These are phyloP conservation scores for Thalassia testudinum DNA, from an alignment of 116 monocot genomes.

Conservation along the genomic window DNA sequence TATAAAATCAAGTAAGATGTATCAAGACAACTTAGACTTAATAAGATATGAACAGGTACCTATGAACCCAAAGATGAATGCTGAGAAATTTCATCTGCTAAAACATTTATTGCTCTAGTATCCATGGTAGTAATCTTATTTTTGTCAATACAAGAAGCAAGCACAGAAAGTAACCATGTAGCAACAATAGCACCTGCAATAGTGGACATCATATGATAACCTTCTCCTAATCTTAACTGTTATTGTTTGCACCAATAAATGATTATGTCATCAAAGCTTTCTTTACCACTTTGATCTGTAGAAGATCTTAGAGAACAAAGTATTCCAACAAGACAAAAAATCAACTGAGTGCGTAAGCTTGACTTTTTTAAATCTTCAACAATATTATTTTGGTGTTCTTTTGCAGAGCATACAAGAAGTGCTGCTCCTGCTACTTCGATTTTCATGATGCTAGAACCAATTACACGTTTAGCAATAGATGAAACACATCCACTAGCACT, in stretches of 20 bases:
- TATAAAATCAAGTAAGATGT: too few relatives aligned
- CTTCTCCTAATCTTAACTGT: conserved; percentile 25
- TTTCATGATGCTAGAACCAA: conserved; percentile 37
- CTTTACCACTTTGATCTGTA: conserved; percentile 15
- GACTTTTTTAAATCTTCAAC: conserved; percentile 57
- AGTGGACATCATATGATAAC: conserved; percentile 36
- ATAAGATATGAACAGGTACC: conserved; percentile 15
- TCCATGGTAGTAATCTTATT: conserved; percentile 48
- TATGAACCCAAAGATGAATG: conserved; percentile 47
- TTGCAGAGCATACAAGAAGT: conserved; percentile 79
- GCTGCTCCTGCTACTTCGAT: conserved; percentile 72
- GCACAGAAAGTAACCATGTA: conserved; percentile 67
- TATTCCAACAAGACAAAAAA: conserved; percentile 63
- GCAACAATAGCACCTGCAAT: conserved; percentile 57
- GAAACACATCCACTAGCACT: conserved; percentile 47
- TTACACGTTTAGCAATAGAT: conserved; percentile 62
- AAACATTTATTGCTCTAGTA: conserved; percentile 61
- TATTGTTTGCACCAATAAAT: conserved; percentile 42
- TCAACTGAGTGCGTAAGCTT: conserved; percentile 33
- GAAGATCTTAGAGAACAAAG: conserved; percentile 22
- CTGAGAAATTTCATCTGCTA: conserved; percentile 66
- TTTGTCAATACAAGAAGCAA: conserved; percentile 54
- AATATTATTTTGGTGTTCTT: conserved; percentile 40
- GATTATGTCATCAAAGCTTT: conserved; percentile 27
- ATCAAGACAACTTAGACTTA: not conserved